A percentile compares a stretch with the other conserved stretches of the same genome.
These are phyloP conservation scores for Trichomonas vaginalis DNA, from an alignment of 208 protist species.

Conservation along the genomic window DNA sequence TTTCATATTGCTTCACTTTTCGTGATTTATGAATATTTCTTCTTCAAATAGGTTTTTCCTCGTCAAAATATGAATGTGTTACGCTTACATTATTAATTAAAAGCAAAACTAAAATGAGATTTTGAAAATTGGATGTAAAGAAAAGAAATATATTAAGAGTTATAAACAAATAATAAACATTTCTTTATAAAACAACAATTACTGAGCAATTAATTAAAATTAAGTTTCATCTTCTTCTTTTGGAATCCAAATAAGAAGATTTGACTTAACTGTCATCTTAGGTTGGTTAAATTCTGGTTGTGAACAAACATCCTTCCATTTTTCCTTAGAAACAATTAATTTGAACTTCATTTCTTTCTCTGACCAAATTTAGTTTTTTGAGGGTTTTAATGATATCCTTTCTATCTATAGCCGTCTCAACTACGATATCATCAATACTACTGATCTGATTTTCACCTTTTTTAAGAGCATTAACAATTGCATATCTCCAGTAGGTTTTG, in stretches of 20 bases:
- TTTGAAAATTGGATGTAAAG: too few relatives aligned
- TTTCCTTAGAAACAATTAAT: neutral
- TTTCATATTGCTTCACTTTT: too few relatives aligned
- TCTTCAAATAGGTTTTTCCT: too few relatives aligned
- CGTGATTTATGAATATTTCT: too few relatives aligned
- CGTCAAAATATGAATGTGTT: too few relatives aligned
- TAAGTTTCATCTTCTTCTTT: neutral
- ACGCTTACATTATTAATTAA: too few relatives aligned
- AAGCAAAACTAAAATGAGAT: too few relatives aligned
- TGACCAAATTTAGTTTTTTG: neutral
- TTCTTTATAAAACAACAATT: neutral
- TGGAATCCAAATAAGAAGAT: neutral
- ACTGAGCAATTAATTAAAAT: neutral
- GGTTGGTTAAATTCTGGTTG: neutral
- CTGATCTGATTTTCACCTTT: neutral
- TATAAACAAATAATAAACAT: neutral
- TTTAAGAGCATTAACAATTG: slow-evolving; percentile 54
- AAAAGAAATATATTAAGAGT: too few relatives aligned
- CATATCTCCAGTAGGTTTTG: slow-evolving; percentile 44
- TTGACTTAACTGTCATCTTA: neutral
- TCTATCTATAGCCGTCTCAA: neutral
- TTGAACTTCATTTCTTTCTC: neutral
- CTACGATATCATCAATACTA: neutral
- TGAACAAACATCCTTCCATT: neutral
- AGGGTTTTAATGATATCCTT: neutral